These are phyloP conservation scores for Ogataea glucozyma DNA, from an alignment of 805 yeast genomes.

Conservation along the genomic window DNA sequence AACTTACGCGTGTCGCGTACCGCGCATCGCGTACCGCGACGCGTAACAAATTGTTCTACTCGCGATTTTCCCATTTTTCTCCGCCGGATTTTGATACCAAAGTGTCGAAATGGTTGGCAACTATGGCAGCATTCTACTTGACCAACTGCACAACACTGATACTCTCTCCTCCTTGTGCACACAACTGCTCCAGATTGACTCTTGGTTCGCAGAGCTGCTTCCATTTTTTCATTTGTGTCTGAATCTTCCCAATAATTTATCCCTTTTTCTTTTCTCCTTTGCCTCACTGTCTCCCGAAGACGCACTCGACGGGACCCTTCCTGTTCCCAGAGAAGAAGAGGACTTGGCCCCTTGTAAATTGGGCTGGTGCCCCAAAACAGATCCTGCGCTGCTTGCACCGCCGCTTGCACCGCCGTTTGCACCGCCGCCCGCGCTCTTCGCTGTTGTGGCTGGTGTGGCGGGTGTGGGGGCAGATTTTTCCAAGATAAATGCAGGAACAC, in stretches of 20 bases:
- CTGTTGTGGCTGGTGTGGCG: slow-evolving; percentile 1
- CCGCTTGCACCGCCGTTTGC: neutral
- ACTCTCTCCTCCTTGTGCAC: too few species aligned
- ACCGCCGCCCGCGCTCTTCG: slow-evolving; percentile 5
- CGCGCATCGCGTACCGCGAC: too few species aligned
- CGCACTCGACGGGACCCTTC: slow-evolving; percentile 7
- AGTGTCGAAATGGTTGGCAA: too few species aligned
- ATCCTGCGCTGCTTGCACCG: neutral
- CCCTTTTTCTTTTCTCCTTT: slow-evolving; percentile 20
- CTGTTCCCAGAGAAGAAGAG: slow-evolving; percentile 7
- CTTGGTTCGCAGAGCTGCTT: too few species aligned
- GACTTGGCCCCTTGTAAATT: neutral
- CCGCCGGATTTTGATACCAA: too few species aligned
- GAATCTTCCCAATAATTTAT: slow-evolving; percentile 27
- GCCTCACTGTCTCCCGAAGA: slow-evolving; percentile 8
- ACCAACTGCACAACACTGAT: too few species aligned
- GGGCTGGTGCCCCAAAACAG: neutral
- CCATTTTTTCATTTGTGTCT: too few species aligned
- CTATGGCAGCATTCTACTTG: too few species aligned
- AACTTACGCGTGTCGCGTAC: too few species aligned
- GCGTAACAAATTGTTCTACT: too few species aligned
- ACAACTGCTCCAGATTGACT: too few species aligned
- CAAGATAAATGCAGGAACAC: slow-evolving; percentile 25
- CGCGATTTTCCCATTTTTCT: too few species aligned
- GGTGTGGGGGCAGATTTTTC: slow-evolving; percentile 22